Base-by-base conservation (phyloP, 768 basidiomycete species). In the Floccularia luteovirens region DNA sequence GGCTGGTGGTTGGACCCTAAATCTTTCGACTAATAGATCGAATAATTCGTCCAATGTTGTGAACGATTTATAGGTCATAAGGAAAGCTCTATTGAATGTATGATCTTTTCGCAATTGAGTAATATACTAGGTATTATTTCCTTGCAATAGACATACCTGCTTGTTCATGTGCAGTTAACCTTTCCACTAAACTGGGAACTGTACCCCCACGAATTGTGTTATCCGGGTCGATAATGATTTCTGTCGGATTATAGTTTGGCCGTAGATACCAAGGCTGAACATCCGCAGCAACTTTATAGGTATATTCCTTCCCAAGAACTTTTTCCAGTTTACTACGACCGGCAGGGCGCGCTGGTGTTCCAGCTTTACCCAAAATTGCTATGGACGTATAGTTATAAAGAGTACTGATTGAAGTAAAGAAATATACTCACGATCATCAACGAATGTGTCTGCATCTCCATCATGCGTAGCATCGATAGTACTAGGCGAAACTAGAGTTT, bases 11-110 rank as follows among this genome's bases (percentile, higher is more conserved):
- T 75, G 69, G 20, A 92, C 82, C 50, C 73, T 70, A 62, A 91
- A 98, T 13, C 94, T 79, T 31, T 74, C 69, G 5, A 86, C 74
- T 14, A 98, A 78, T 13, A 85, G 69, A 43, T 90, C 81, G 40
- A 94, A 82, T 6, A 98, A 64, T 35, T 90, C 82, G 41, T 87
- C 76, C 32, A 87, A 66, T 4, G 80, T 82, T 12, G 88, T 89
- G 60, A 98, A 97, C 1, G 90, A 92, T 54, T 92, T 90, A 70
- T 90, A 96, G 1, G 94, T 96, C 77, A 96, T 83, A 48, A 98
- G 62, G 74, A 98, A 98, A 1, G 92, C 82, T 55, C 83, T 82
- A 57, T 73, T 86, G 62, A 84, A 94, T 5, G 75, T 74, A 0
- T 81, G 73, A 58, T 96, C 86, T 85, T 37, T 27, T 49, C 43